Base-by-base conservation (phyloP, 306 rosid species). In the Styphnolobium japonicum region DNA sequence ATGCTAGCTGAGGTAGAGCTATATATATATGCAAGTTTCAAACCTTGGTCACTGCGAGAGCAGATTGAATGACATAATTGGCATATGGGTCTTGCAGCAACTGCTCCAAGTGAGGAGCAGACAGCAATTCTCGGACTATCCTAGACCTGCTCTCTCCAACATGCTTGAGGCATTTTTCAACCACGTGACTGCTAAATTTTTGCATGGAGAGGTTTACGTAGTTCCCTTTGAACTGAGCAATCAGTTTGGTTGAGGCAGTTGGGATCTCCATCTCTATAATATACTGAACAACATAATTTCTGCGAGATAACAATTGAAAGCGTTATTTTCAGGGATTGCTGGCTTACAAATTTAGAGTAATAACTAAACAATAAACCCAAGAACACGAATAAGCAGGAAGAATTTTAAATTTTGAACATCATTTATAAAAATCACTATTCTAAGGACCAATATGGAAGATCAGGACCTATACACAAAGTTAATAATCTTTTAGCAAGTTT, bases 171-270 rank as follows among this genome's bases (percentile, higher is more conserved):
- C 87, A 88, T 65, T 79, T 88, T 73, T 88, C 92, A 73, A 88
- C 82, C 45, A 86, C 92, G 27, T 88, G 89, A 58, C 92, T 88
- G 75, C 92, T 80, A 53, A 75, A 86, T 48, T 88, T 88, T 75
- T 84, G 90, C 69, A 23, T 84, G 1, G 92, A 86, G 57, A 88
- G 85, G 12, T 11, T 71, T 43, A 71, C 83, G 1, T 62, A 87
- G 62, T 82, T 73, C 37, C 86, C 90, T 76, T 75, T 82, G 72
- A 87, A 84, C 66, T 58, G 84, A 70, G 79, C 62, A 51, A 42
- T 31, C 88, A 87, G 58, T 63, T 22, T 70, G 70, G 82, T 56
- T 11, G 75, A 37, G 25, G 60, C 49, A 62, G 48, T 67, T 31
- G 86, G 88, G 64, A 86, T 71, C 73, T 78, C 66, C 52, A 57